Percentiles rank a stretch among this genome's conserved stretches.
Evolutionary conservation across 1,284 basidiomycete genomes (phyloP).

Genomic region (Cystobasidium pallidum): DNA sequence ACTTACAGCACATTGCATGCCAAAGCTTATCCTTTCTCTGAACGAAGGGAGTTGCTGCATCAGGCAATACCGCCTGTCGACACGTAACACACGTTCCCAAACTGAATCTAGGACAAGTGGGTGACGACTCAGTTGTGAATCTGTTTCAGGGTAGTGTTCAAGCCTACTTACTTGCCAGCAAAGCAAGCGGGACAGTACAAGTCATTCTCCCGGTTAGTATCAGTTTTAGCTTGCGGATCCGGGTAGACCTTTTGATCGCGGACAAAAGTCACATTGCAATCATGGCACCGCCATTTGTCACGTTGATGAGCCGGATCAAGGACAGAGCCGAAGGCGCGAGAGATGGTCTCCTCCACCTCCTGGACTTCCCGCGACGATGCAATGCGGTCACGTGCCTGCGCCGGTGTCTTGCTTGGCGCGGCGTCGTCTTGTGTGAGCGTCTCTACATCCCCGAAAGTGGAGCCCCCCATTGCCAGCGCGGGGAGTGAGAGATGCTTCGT

Average conservation of each 20-base stretch:
- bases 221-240: constrained; percentile 31
- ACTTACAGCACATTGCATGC: constrained; percentile 39
- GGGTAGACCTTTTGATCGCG: constrained; percentile 42
- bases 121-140: neutral
- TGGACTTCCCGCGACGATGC: constrained; percentile 4
- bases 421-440: constrained; percentile 7
- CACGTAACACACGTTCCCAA: constrained; percentile 31
- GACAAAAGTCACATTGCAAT: constrained; percentile 30
- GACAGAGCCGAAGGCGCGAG: constrained; percentile 36
- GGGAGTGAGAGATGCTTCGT: constrained; percentile 33
- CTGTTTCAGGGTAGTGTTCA: neutral
- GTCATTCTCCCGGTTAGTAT: constrained; percentile 1
- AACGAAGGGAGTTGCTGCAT: constrained; percentile 39
- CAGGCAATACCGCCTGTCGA: constrained; percentile 26
- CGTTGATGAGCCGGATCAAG: constrained; percentile 30
- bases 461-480: neutral
- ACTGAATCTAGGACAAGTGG: constrained; percentile 29
- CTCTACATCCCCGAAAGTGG: constrained; percentile 1
- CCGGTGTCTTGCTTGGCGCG: neutral
- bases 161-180: constrained; percentile 18
- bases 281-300: constrained; percentile 29
- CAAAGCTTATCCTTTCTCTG: constrained; percentile 36
- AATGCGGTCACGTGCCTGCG: constrained; percentile 2
- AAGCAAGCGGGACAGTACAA: constrained; percentile 42
- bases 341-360: constrained; percentile 42